Evolutionary conservation across 768 basidiomycete species (phyloP).

Genomic region (Aureoboletus auriporus): DNA sequence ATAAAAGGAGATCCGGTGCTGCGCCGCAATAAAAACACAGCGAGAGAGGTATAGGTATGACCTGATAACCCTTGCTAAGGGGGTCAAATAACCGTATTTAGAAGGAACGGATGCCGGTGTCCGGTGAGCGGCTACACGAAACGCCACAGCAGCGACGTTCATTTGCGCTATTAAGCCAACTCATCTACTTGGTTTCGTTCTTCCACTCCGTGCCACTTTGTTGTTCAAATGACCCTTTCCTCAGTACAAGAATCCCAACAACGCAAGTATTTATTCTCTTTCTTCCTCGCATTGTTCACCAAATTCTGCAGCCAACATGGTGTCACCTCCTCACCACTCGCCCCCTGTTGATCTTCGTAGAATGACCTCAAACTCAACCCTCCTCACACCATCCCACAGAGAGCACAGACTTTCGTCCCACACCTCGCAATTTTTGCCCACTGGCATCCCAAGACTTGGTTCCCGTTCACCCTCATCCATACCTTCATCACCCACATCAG

Average conservation of each 20-base stretch:
- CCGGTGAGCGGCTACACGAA: conserved; percentile 1
- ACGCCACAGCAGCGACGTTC: conserved; percentile 14
- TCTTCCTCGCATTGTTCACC: neutral
- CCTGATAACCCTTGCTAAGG: neutral
- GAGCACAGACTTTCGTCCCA: conserved; percentile 39
- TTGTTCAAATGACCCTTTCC: conserved; percentile 10
- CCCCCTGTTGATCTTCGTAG: conserved; percentile 49
- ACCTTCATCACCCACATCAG: conserved; percentile 74
- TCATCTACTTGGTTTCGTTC: conserved; percentile 12
- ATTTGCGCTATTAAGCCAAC: conserved; percentile 16
- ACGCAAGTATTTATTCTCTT: conserved; percentile 3
- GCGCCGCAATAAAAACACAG: conserved; percentile 2
- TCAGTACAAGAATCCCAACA: conserved; percentile 18
- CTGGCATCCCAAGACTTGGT: conserved; percentile 42
- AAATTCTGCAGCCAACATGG: conserved; percentile 13
- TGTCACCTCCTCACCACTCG: conserved; percentile 20
- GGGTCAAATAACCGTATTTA: conserved; percentile 5
- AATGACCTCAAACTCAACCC: conserved; percentile 47
- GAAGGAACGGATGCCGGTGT: neutral
- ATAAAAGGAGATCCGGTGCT: neutral
- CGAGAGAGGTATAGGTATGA: neutral
- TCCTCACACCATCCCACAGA: conserved; percentile 38
- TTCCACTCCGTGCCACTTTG: neutral
- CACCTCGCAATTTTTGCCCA: conserved; percentile 46
- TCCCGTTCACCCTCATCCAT: conserved; percentile 71